Base-by-base conservation (phyloP, 169 alveolate species). In the Eimeria nieschulzi region DNA sequence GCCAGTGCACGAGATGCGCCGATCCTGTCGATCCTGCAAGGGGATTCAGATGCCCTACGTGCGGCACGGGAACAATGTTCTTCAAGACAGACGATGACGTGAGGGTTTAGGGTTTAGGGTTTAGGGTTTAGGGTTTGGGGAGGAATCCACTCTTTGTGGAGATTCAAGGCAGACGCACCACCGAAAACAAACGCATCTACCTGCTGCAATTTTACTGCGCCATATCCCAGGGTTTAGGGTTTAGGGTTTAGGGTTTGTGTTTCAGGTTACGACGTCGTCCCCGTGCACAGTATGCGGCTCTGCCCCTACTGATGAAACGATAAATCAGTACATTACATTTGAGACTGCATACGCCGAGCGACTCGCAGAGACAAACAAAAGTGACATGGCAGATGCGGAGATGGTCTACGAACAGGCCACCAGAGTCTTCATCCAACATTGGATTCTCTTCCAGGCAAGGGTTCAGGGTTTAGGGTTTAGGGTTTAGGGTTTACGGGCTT, bases 21-120 rank as follows among this genome's bases (percentile, higher is more conserved):
- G 70, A 63, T 55, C 94, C 95, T 21, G 84, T 61, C 25, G 96
- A 95, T 73, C 72, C 72, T 33, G 94, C 96, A 12, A 86, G 96
- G 83, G 96, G 96, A 2, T 83, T 95, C 56, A 87, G 94, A 19
- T 95, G 96, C 53, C 91, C 95, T n/a, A 86, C 91, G 46, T 95
- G 96, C 53, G 95, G 93, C 61, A 87, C 93, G 17, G 96, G 96
- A n/a, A 72, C 83, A 9, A 76, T 85, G 91, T 33, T 54, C 39
- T 76, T 82, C 88, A 91, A 75, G 46, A 91, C 91, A 39, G 92
- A 83, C 9, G 87, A 85, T 19, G 92, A 68, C 59, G 93, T 68
- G 73, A 12, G 73, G 13, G 73, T 64, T 64, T 64, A 64, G 73
- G 73, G 73, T 9, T 3, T 64, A 12, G 73, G 73, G 73, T 9